Evolutionary conservation across 768 basidiomycete species (phyloP).

Genomic region (Tephrocybe sp.): DNA sequence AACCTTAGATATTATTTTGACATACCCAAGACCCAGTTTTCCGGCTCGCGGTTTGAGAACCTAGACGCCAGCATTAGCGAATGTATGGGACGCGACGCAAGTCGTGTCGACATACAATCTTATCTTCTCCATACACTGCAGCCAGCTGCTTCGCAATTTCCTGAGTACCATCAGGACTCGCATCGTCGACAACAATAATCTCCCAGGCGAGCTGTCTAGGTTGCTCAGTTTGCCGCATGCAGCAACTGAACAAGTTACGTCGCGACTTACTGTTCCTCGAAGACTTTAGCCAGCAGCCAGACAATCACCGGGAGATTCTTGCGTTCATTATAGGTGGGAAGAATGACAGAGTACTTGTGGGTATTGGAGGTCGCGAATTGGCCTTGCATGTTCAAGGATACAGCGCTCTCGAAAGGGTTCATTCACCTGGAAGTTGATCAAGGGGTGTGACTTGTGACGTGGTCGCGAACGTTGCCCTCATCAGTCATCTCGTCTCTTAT

Average conservation of each 20-base stretch:
- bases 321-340: constrained; percentile 93
- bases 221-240: constrained; percentile 8
- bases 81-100: constrained; percentile 4
- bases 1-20: not conserved
- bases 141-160: constrained; percentile 81
- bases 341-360: constrained; percentile 87
- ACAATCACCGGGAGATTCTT: constrained; percentile 87
- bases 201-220: constrained; percentile 77
- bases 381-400: constrained; percentile 66
- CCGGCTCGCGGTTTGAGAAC: constrained; percentile 84
- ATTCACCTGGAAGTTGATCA: constrained; percentile 32
- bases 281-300: constrained; percentile 79
- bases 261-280: constrained; percentile 65
- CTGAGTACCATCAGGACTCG: constrained; percentile 90
- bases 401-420: constrained; percentile 64
- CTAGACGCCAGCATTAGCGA: constrained; percentile 31
- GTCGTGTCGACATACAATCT: constrained; percentile 51
- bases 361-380: constrained; percentile 48
- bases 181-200: constrained; percentile 88
- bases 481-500: constrained; percentile 5
- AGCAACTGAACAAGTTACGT: not conserved
- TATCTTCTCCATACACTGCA: constrained; percentile 79
- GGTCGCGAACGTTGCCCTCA: not conserved
- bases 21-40: constrained; percentile 87
- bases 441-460: constrained; percentile 16